These are phyloP conservation scores for Phytophthora megakarya DNA, from an alignment of 352 stramenopile species.

Conservation along the genomic window DNA sequence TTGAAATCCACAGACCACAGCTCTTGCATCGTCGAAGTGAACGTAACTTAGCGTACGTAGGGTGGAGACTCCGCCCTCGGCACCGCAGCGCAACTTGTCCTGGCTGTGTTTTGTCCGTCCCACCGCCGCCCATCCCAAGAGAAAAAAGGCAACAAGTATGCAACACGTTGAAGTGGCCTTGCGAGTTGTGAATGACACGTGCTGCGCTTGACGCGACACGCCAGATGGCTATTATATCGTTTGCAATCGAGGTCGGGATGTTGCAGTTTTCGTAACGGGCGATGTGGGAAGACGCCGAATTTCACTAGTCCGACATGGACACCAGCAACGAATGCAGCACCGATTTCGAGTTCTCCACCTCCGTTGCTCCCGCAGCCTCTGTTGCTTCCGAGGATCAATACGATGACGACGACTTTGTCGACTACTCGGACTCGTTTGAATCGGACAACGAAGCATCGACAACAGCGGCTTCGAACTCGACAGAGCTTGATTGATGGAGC, in stretches of 20 bases:
- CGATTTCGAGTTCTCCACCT: slow-evolving; percentile 20
- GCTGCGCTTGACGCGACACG: slow-evolving; percentile 22
- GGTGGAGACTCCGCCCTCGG: slow-evolving; percentile 3
- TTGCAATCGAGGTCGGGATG: too few relatives aligned
- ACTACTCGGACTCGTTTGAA: slow-evolving; percentile 65
- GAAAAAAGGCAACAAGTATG: slow-evolving; percentile 1
- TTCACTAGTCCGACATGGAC: slow-evolving; percentile 13
- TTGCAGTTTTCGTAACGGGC: slow-evolving; percentile 15
- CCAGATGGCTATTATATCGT: slow-evolving; percentile 1
- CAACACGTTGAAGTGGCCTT: slow-evolving; percentile 20
- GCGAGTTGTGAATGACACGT: slow-evolving; percentile 7
- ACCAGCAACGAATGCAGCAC: slow-evolving; percentile 23
- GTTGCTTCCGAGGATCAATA: slow-evolving; percentile 27
- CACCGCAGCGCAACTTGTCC: slow-evolving; percentile 16
- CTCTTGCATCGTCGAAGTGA: neutral
- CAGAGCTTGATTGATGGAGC: neutral
- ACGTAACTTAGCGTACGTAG: neutral
- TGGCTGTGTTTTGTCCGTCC: slow-evolving; percentile 24
- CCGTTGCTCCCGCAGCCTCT: neutral
- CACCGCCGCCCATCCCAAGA: slow-evolving; percentile 20
- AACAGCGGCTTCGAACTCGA: neutral
- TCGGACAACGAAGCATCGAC: slow-evolving; percentile 18
- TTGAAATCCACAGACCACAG: neutral
- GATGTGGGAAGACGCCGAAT: neutral
- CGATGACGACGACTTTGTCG: slow-evolving; percentile 50